Conservation (phyloP, 75 land plant species). For the Picea glauca region DNA sequence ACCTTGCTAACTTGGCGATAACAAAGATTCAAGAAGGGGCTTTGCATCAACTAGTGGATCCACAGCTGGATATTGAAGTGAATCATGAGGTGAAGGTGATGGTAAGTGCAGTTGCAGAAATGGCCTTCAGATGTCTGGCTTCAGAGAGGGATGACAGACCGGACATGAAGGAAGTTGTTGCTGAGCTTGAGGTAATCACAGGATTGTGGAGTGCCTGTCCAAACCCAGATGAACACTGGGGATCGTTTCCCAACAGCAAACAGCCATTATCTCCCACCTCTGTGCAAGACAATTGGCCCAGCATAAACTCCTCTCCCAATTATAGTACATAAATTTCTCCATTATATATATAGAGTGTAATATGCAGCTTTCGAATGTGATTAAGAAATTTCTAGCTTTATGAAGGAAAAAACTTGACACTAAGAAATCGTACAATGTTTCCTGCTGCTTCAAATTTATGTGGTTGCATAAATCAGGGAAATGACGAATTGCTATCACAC, state of each 20-base stretch:
- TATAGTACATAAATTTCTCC: neutral
- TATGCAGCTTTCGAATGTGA: too few relatives aligned
- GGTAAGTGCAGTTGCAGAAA: slow-evolving; percentile 33
- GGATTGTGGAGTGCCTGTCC: neutral
- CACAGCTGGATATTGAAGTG: slow-evolving; percentile 11
- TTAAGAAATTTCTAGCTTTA: too few relatives aligned
- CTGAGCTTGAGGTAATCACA: neutral
- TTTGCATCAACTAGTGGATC: slow-evolving; percentile 32
- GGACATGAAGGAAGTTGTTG: slow-evolving; percentile 31
- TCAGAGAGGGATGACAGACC: slow-evolving; percentile 31
- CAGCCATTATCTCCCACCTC: slow-evolving; percentile 41
- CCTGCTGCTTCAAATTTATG: too few relatives aligned
- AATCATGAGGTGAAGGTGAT: slow-evolving; percentile 6
- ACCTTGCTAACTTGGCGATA: slow-evolving; percentile 30
- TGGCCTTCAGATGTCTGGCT: slow-evolving; percentile 36
- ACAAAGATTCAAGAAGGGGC: slow-evolving; percentile 18
- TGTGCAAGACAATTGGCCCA: slow-evolving; percentile 31
- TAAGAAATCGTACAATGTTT: too few relatives aligned
- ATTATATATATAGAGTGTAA: neutral
- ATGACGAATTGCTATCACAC: too few relatives aligned
- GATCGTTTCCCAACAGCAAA: neutral
- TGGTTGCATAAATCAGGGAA: too few relatives aligned
- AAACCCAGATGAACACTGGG: neutral
- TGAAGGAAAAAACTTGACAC: too few relatives aligned
- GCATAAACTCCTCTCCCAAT: slow-evolving; percentile 14